phyloP scores from a whole-genome alignment of 2,329 filamentous ascomycete species.

The Beauveria scarabaeidicola region DNA sequence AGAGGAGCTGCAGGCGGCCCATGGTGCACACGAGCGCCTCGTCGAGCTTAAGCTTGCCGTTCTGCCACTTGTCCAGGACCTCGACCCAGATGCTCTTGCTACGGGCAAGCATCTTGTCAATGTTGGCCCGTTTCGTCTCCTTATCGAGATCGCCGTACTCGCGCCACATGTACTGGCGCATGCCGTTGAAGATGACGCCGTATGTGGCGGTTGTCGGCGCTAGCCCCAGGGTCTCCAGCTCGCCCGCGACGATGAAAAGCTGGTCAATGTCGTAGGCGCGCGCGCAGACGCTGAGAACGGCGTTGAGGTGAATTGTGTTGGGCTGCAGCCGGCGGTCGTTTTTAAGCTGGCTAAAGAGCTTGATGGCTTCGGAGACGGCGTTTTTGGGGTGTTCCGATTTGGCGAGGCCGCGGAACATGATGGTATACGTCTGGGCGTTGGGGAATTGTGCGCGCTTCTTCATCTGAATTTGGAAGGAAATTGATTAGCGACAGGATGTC shows the following conservation, averaged over 20 bases:
- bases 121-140: conserved; percentile 26
- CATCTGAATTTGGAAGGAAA: conserved; percentile 51
- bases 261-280: conserved; percentile 67
- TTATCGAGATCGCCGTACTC: conserved; percentile 20
- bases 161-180: conserved; percentile 37
- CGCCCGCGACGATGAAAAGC: conserved; percentile 67
- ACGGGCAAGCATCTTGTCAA: conserved; percentile 48
- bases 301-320: conserved; percentile 78
- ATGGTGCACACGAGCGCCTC: conserved; percentile 73
- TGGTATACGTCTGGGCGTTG: conserved; percentile 74
- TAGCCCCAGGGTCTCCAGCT: conserved; percentile 55
- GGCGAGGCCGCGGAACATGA: conserved; percentile 69
- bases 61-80: conserved; percentile 65
- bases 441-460: conserved; percentile 83
- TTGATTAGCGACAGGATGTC: conserved; percentile 1
- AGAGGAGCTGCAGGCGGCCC: conserved; percentile 66
- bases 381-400: conserved; percentile 47
- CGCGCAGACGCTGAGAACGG: conserved; percentile 74
- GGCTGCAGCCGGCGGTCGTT: conserved; percentile 56
- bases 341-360: conserved; percentile 69
- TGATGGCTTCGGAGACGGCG: conserved; percentile 60
- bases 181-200: conserved; percentile 71
- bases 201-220: conserved; percentile 66
- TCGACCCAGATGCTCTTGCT: conserved; percentile 75
- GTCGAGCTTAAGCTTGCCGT: conserved; percentile 63